Evolutionary conservation across 208 protist genomes (phyloP), one percentile per base, ranked within the genome.

Genomic region (Blastocrithidia nonstop): DNA sequence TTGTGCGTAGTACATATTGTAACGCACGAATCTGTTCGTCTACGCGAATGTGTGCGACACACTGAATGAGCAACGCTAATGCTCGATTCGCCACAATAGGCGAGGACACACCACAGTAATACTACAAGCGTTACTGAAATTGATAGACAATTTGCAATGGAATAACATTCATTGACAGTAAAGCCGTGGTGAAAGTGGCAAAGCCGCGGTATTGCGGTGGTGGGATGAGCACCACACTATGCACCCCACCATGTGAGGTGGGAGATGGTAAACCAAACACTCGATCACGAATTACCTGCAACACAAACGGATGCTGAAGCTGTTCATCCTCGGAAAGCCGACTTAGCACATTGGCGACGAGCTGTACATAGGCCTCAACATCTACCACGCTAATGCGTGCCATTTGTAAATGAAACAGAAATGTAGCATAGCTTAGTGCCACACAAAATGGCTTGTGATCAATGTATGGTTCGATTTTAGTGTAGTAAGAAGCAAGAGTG

Each of bases 341-440:
- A 8, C 62, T 53, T 9, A 93, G 58, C 39, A 87, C 52, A 17
- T 55, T 66, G 6, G 56, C 57, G 45, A 89, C 59, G 24, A 93
- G 74, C 57, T 88, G 67, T 33, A 81, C 79, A 57, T 93, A 93
- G 33, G 87, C 26, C 35, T 89, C 76, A 20, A 88, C 73, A 51
- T 93, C 84, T 3, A 59, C 19, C 8, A 80, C 47, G 51, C 67
- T 77, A 32, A 93, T 78, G 43, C 76, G 79, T 31, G 84, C 61
- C 84, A 93, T 93, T 50, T 93, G 79, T 47, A 89, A 74, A 50
- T 93, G 84, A 44, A 88, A 93, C 13, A 93, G 65, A 53, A 93
- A 93, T 7, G 84, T 89, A 15, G 79, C 58, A 52, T 78, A 87
- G 64, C 79, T 89, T 27, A 93, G 71, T 17, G 61, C 74, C 11